A percentile compares a stretch with the other conserved stretches of the same genome.
These are phyloP conservation scores for Tuber indicum DNA, from an alignment of 495 filamentous ascomycete genomes.

Conservation along the genomic window DNA sequence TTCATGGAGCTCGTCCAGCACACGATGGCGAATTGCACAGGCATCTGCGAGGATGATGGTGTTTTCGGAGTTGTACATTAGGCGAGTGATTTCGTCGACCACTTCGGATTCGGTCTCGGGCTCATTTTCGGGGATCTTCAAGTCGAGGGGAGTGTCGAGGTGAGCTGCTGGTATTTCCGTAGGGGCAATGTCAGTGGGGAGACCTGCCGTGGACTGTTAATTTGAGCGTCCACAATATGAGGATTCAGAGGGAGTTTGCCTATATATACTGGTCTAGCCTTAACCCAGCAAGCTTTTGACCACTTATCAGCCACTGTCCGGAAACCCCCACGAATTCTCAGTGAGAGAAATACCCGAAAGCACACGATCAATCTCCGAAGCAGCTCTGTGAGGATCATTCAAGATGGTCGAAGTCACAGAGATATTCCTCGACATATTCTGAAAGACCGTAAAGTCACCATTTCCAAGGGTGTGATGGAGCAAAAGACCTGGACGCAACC, in stretches of 20 bases:
- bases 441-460: slow-evolving; percentile 81
- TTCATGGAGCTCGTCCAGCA: slow-evolving; percentile 66
- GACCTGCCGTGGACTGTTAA: slow-evolving; percentile 26
- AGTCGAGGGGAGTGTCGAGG: slow-evolving; percentile 63
- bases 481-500: slow-evolving; percentile 46
- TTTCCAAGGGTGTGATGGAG: slow-evolving; percentile 92
- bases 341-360: slow-evolving; percentile 47
- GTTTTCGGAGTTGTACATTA: slow-evolving; percentile 66
- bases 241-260: slow-evolving; percentile 38
- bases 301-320: background rate
- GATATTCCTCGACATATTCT: slow-evolving; percentile 66
- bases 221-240: background rate
- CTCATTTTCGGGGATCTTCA: slow-evolving; percentile 59
- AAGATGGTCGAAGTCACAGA: slow-evolving; percentile 65
- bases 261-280: slow-evolving; percentile 73
- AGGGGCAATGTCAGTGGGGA: slow-evolving; percentile 79
- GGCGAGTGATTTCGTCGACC: slow-evolving; percentile 69
- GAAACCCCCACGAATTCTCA: background rate
- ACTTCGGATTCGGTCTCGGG: slow-evolving; percentile 73
- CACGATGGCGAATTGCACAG: slow-evolving; percentile 77
- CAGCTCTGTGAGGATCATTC: slow-evolving; percentile 60
- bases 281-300: slow-evolving; percentile 63
- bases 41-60: slow-evolving; percentile 84
- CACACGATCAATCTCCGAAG: slow-evolving; percentile 69
- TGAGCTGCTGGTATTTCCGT: slow-evolving; percentile 69